Evolutionary conservation across 2,329 filamentous ascomycete genomes (phyloP), one percentile per base, ranked within the genome.

Genomic region (Alternaria sp.): DNA sequence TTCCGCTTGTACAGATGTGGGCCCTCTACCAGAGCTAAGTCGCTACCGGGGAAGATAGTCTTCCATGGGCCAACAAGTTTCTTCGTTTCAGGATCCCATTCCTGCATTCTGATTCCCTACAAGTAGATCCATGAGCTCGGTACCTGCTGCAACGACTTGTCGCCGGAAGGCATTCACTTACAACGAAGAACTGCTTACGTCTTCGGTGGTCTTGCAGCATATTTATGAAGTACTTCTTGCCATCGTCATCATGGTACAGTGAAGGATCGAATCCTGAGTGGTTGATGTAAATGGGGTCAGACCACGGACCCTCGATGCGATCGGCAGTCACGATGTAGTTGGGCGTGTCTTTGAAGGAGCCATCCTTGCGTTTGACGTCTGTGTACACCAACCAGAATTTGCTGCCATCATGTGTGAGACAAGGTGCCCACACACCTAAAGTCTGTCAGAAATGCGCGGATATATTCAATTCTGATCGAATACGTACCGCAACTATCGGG

Each of bases 291-390:
- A 87, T 73, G 0, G 88, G 87, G 54, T 90, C 87, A 0, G 86
- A 88, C 88, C 88, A 90, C 0, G 87, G 87, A 0, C 88, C 88
- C 41, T 86, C 82, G 57, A 89, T 86, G 6, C 79, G 68, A 0
- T 74, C 69, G 11, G 76, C 71, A 12, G 83, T 85, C 57, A 90
- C 85, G 61, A 90, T 89, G 72, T 89, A 90, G 53, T 89, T 90
- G 67, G 86, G 88, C 1, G 86, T 84, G 69, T 89, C 88, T 74
- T 88, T 89, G 82, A 89, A 89, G 3, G 85, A 87, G 12, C 88
- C 88, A 68, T 90, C 88, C 73, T 90, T 90, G 66, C 88, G 87
- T 79, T 89, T 90, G 15, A 90, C 87, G 69, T 90, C 87, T 1
- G 88, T 89, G 74, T 88, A 90, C 2, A 90, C 88, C 6, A 90